phyloP scores from a whole-genome alignment of 768 basidiomycete species.

The Amanita rubescens region DNA sequence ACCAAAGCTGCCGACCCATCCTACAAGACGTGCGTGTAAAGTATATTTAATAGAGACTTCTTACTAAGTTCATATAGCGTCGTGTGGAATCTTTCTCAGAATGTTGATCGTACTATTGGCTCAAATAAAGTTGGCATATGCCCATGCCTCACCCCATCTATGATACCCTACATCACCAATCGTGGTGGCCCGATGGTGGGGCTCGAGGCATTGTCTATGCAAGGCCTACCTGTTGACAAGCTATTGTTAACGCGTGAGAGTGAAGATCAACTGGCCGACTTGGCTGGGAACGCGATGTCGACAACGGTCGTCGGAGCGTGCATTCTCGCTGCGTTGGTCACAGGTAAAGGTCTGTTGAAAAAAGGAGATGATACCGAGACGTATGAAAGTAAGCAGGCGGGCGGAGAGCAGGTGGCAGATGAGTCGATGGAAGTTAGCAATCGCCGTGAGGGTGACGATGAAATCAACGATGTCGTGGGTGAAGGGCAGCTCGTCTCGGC shows the following conservation, averaged over 20 bases:
- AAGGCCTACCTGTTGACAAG: constrained; percentile 90
- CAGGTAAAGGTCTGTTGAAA: constrained; percentile 60
- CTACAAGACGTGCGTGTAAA: constrained; percentile 73
- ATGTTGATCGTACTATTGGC: constrained; percentile 87
- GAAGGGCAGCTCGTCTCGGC: constrained; percentile 57
- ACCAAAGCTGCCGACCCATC: constrained; percentile 75
- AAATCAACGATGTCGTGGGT: constrained; percentile 54
- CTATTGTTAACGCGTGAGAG: constrained; percentile 87
- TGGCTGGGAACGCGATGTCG: constrained; percentile 97
- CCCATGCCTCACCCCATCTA: constrained; percentile 89
- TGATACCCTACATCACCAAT: constrained; percentile 95
- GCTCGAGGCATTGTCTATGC: constrained; percentile 86
- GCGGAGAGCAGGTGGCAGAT: constrained; percentile 20
- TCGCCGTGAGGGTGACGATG: constrained; percentile 6
- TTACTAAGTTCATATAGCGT: constrained; percentile 35
- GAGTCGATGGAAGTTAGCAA: constrained; percentile 46
- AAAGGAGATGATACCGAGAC: constrained; percentile 55
- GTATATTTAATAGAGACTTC: constrained; percentile 1
- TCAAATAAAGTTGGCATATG: constrained; percentile 78
- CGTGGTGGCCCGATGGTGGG: constrained; percentile 96
- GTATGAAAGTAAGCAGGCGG: constrained; percentile 56
- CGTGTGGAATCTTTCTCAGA: constrained; percentile 96
- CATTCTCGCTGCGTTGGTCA: constrained; percentile 73
- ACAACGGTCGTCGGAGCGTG: constrained; percentile 92
- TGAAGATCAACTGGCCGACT: constrained; percentile 88